Evolutionary conservation across 1,284 basidiomycete genomes (phyloP), one percentile per base, ranked within the genome.

Genomic region (Paramarasmius palmivorus): DNA sequence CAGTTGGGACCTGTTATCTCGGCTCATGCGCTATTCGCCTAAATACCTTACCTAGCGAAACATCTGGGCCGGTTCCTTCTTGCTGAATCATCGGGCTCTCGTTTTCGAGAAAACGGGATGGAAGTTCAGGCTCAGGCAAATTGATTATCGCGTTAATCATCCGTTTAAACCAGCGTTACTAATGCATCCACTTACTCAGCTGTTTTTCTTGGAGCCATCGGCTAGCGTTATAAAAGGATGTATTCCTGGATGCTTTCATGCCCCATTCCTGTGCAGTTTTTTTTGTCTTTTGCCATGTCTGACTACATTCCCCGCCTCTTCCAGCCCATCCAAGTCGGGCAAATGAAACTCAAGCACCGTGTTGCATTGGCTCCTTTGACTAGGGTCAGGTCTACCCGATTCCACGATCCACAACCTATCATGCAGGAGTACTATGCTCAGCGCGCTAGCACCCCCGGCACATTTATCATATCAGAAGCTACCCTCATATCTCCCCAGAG

Each of bases 301-400:
- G 7, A 32, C 7, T 12, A 6, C 29, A 32, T 12, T 32, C 29
- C 29, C 12, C 6, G 12, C 20, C 76, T 82, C 26, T 81, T 81
- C 63, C 66, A 69, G 41, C 78, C 81, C 10, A 59, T 75, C 50
- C 63, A 67, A 40, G 63, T 82, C 38, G 79, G 81, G 17, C 56
- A 63, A 9, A 39, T 73, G 49, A 57, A 60, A 8, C 72, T 82
- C 40, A 51, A 67, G 44, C 75, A 81, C 57, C 72, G 80, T 12
- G 63, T 82, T 37, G 77, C 75, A 5, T 63, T 82, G 45, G 77
- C 78, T 2, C 80, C 80, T 2, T 61, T 81, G 52, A 82, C 81
- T 6, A 50, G 57, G 35, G 26, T 58, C 19, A 51, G 57, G 10
- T 44, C 44, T 14, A 44, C 53, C 29, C 49, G 17, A 1, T 41